Conservation (phyloP, 2,329 filamentous ascomycete genomes). For the Clonostachys solani region DNA sequence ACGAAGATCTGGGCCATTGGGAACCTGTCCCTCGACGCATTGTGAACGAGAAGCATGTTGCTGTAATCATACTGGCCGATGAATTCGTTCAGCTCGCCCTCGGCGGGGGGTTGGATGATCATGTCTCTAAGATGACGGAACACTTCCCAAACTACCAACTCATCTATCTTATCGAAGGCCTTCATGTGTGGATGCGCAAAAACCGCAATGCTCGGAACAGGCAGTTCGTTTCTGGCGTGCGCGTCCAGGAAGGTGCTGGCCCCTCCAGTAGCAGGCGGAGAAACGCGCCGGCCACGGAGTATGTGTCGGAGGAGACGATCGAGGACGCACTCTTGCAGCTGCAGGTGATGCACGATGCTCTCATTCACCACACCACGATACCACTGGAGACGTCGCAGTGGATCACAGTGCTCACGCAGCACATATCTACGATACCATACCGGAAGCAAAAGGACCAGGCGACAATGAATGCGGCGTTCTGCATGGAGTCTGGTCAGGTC, state of each 20-base stretch:
- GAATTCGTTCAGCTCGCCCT: slow-evolving; percentile 62
- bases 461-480: slow-evolving; percentile 59
- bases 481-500: slow-evolving; percentile 76
- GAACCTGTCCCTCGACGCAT: slow-evolving; percentile 53
- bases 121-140: slow-evolving; percentile 51
- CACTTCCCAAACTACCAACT: slow-evolving; percentile 48
- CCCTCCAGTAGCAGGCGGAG: slow-evolving; percentile 23
- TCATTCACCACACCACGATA: slow-evolving; percentile 65
- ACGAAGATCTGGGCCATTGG: slow-evolving; percentile 58
- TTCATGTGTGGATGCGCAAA: slow-evolving; percentile 62
- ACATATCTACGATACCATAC: slow-evolving; percentile 74
- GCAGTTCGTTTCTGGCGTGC: slow-evolving; percentile 62
- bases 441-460: slow-evolving; percentile 46
- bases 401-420: slow-evolving; percentile 71
- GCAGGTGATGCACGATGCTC: slow-evolving; percentile 61
- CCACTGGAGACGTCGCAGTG: slow-evolving; percentile 65
- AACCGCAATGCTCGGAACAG: slow-evolving; percentile 64
- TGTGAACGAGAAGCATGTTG: slow-evolving; percentile 53
- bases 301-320: slow-evolving; percentile 62
- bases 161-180: slow-evolving; percentile 71
- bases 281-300: slow-evolving; percentile 31
- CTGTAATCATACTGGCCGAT: slow-evolving; percentile 58
- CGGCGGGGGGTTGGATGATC: slow-evolving; percentile 47
- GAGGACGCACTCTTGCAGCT: slow-evolving; percentile 69
- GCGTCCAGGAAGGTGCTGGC: slow-evolving; percentile 28